Evolutionary conservation across 371 early-diverging fungal genomes (phyloP), one percentile per base, ranked within the genome.

Genomic region (Lichtheimia hyalospora): DNA sequence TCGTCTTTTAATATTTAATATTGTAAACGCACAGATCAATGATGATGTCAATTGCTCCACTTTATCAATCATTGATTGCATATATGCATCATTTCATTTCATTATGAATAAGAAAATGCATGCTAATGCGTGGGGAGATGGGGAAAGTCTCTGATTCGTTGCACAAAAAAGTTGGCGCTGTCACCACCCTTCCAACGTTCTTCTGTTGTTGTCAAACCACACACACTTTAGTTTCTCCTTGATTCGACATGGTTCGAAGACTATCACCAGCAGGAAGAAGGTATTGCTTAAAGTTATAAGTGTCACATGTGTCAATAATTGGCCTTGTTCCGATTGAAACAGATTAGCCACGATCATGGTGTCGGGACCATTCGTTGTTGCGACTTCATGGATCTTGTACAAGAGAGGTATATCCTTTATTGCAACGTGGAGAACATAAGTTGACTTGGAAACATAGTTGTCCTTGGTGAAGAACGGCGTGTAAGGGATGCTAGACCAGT

Each of bases 321-420:
- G 0, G n/a, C 16, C 16, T n/a, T 8, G 46, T 15, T 21, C 10
- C n/a, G n/a, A 14, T 2, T 46, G 15, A 8, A 21, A 41, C 59
- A 79, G 79, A 62, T 61, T 79, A 48, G 69, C 70, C 27, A 75
- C 75, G 0, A 65, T 79, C 27, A 79, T 79, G 46, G 72, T 79
- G 3, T 66, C 79, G 3, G 72, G 68, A n/a, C 79, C 79, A 10
- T 68, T 79, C 56, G 66, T 66, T 16, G 74, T 75, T 8, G 69
- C 65, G 4, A 79, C 79, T 15, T 57, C 72, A 21, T 79, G 73
- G 71, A 79, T 79, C 49, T 54, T 79, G 21, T 79, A 79, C 56
- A 79, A 79, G 49, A 63, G 79, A 68, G 60, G 79, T 68, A 73
- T 64, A 43, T 54, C 7, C 12, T 44, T 12, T 10, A 14, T 3